Evolutionary conservation across 179 eudicot species (phyloP).

Genomic region (Gypsophila paniculata): DNA sequence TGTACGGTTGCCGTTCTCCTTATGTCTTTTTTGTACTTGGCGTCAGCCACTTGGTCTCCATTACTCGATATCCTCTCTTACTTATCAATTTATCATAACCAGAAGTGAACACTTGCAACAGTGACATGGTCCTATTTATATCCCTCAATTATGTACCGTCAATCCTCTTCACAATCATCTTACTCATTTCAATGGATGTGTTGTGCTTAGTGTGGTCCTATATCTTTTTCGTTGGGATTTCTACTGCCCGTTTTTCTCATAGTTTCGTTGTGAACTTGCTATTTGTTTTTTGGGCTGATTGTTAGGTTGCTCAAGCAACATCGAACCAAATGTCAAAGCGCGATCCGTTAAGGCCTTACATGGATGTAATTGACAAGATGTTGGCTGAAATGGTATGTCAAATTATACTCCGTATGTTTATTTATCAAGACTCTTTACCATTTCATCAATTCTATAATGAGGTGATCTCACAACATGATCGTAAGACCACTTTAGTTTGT

Average conservation of each 20-base stretch:
- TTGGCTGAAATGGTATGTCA: slow-evolving; percentile 72
- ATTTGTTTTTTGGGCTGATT: slow-evolving; percentile 16
- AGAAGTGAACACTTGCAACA: neutral
- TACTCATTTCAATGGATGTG: neutral
- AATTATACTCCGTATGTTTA: neutral
- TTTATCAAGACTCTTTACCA: neutral
- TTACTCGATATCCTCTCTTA: neutral
- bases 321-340: slow-evolving; percentile 97
- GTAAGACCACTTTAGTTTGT: no score
- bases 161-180: neutral
- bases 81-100: neutral
- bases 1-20: no score
- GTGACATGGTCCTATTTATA: no score
- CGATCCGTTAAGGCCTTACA: slow-evolving; percentile 83
- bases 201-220: slow-evolving; percentile 5
- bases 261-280: neutral
- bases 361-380: slow-evolving; percentile 93
- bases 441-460: no score
- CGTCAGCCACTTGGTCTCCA: no score
- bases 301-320: slow-evolving; percentile 92
- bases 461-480: no score
- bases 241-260: neutral
- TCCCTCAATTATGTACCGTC: no score
- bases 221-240: neutral
- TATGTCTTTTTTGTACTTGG: no score